phyloP scores from a whole-genome alignment of 441 rosid species.

The Raphanus hybrid region DNA sequence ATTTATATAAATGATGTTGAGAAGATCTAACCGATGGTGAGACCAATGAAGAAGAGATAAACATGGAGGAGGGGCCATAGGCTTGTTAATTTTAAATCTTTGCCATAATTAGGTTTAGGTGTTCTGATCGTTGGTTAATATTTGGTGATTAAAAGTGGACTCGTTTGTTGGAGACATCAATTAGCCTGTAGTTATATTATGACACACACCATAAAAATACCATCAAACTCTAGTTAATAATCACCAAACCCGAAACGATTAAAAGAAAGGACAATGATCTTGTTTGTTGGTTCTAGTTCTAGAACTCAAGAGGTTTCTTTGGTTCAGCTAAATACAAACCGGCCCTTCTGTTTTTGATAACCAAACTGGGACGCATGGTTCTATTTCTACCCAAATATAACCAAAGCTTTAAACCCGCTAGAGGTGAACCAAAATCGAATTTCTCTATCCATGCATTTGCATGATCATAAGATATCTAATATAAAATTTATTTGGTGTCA shows the following conservation, averaged over 20 bases:
- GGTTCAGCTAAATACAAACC: constrained; percentile 1
- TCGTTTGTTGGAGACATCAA: constrained; percentile 26
- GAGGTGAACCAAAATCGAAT: neutral
- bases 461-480: constrained; percentile 19
- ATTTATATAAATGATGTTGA: constrained; percentile 26
- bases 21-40: constrained; percentile 26
- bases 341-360: neutral
- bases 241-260: constrained; percentile 28
- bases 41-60: constrained; percentile 32
- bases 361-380: constrained; percentile 12
- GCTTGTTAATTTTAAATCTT: neutral
- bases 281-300: constrained; percentile 6
- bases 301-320: constrained; percentile 5
- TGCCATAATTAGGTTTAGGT: constrained; percentile 37
- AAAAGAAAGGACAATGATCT: constrained; percentile 7
- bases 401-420: neutral
- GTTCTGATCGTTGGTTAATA: constrained; percentile 30
- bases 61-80: constrained; percentile 25
- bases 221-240: constrained; percentile 1
- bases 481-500: neutral
- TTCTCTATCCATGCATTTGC: constrained; percentile 28
- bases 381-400: neutral
- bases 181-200: constrained; percentile 20
- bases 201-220: neutral
- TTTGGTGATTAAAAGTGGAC: constrained; percentile 18